These are phyloP conservation scores for Penicillium malachiteum DNA, from an alignment of 495 filamentous ascomycete species.

Conservation along the genomic window DNA sequence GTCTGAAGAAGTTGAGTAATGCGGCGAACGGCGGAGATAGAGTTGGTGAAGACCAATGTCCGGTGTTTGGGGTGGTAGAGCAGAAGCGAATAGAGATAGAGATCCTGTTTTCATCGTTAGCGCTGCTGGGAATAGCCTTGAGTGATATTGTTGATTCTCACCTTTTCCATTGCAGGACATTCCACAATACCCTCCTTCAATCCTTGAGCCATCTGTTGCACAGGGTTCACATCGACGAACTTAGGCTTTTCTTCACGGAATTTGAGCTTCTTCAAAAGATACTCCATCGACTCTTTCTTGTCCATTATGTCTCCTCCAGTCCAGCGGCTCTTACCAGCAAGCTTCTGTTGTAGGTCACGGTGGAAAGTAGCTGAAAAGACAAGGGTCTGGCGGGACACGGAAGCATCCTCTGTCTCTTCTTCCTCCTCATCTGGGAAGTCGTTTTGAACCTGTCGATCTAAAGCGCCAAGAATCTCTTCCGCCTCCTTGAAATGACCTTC, in stretches of 20 bases:
- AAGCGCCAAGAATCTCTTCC: constrained; percentile 73
- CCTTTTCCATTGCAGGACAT: constrained; percentile 90
- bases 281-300: constrained; percentile 82
- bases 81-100: constrained; percentile 87
- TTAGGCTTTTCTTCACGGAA: constrained; percentile 81
- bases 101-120: constrained; percentile 53
- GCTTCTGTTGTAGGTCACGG: constrained; percentile 81
- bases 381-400: constrained; percentile 63
- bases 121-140: constrained; percentile 9
- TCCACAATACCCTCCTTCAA: constrained; percentile 90
- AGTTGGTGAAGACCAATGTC: constrained; percentile 90
- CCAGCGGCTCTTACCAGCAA: constrained; percentile 69
- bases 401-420: constrained; percentile 22
- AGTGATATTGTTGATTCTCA: constrained; percentile 23
- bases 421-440: constrained; percentile 40
- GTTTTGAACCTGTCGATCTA: constrained; percentile 57
- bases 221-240: constrained; percentile 88
- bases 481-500: constrained; percentile 95
- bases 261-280: constrained; percentile 84
- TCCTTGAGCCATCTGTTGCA: constrained; percentile 78
- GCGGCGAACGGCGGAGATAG: constrained; percentile 87
- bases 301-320: constrained; percentile 57
- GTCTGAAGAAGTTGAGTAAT: constrained; percentile 81
- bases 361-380: constrained; percentile 98
- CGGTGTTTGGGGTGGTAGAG: constrained; percentile 77